Conservation (phyloP, 1,284 basidiomycete species). For the Rhodotorula sp. region DNA sequence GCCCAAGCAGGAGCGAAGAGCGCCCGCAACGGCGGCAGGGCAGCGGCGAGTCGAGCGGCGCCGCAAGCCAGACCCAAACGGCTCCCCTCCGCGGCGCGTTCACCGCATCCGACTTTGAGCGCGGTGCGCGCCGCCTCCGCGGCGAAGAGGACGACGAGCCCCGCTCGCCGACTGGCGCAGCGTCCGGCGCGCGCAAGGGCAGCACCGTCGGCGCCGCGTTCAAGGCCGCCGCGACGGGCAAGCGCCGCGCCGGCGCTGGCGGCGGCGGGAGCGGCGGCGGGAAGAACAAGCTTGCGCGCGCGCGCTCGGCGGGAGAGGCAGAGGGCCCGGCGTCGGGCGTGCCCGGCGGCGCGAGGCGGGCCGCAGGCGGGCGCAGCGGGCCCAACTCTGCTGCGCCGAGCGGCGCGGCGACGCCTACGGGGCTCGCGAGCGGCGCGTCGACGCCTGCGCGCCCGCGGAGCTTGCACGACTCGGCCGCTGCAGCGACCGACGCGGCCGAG, state of each 20-base stretch:
- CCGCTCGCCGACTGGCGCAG: not conserved
- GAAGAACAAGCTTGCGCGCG: not conserved
- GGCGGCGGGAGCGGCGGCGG: not conserved
- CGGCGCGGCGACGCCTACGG: not conserved
- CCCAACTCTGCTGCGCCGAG: too few species aligned
- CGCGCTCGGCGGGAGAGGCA: not conserved
- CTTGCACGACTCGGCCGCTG: not conserved
- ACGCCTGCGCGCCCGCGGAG: constrained; percentile 9
- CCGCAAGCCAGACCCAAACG: not conserved
- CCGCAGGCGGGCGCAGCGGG: not conserved
- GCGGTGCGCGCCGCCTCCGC: constrained; percentile 11
- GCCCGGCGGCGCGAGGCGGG: not conserved
- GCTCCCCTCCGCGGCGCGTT: constrained; percentile 25
- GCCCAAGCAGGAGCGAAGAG: too few species aligned
- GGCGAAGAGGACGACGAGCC: constrained; percentile 7
- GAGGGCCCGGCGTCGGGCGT: not conserved
- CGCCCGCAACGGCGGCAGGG: not conserved
- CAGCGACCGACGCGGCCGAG: constrained; percentile 4
- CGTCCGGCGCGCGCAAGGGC: not conserved
- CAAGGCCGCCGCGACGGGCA: not conserved
- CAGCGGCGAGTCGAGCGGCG: not conserved
- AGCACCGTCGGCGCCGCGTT: not conserved
- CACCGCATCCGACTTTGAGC: constrained; percentile 28
- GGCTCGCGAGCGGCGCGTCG: not conserved
- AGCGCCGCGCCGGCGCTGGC: not conserved